Base-by-base conservation (phyloP, 306 rosid species). In the Cucumis cinereus region DNA sequence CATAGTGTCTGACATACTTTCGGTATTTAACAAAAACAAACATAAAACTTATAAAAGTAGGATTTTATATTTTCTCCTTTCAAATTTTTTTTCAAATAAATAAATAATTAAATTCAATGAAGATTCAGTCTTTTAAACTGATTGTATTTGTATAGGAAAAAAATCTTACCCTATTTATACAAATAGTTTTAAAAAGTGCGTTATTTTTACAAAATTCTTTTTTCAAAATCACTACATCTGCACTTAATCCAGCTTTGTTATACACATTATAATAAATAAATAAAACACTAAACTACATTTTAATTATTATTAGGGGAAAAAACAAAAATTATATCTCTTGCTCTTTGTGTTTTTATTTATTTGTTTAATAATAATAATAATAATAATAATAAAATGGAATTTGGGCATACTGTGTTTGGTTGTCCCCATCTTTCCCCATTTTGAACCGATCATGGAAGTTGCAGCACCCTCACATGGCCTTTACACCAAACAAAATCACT, bases 391-490 rank as follows among this genome's bases (percentile, higher is more conserved):
- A n/a, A n/a, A n/a, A n/a, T n/a, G n/a, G n/a, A n/a, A 0, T 47
- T 24, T 70, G 75, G 75, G 9, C 24, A 70, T 47, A 70, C 26
- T 49, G 24, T 47, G 75, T 70, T 45, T 7, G 75, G 38, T 16
- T 45, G 75, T 70, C 57, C 40, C 38, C 7, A 68, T 38, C 72
- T 66, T 66, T 20, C 22, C 75, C 58, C 75, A 47, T 47, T 70
- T 70, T 47, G 5, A 24, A 43, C 16, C 23, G 41, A 70, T 26
- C 16, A 69, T 24, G 41, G 58, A 23, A 45, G 8, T 47, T 70
- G 75, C 75, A 70, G 41, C 38, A 24, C 5, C 57, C 23, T 24
- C 75, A 70, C 75, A 70, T 70, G 75, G 75, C 58, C 56, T 47
- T 3, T 3, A 14, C 40, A 22, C 38, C 75, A 45, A 67, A 67